A percentile compares a stretch with the other conserved stretches of the same genome.
These are phyloP conservation scores for Botrytis hyacinthi DNA, from an alignment of 2,329 filamentous ascomycete species.

Conservation along the genomic window DNA sequence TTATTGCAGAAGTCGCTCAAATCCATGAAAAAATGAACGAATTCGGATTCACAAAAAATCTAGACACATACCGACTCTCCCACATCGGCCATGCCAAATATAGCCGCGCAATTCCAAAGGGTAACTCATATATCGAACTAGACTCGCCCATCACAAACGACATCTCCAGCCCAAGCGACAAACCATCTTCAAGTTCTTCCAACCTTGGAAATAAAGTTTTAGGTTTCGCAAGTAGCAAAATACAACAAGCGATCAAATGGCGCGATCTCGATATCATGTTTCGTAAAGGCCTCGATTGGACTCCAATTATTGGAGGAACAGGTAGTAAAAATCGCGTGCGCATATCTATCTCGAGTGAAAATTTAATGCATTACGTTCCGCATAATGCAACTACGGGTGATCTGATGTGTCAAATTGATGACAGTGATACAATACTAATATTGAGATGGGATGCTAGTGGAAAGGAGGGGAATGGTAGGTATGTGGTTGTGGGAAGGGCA, in stretches of 20 bases:
- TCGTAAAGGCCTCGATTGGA: background rate
- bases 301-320: background rate
- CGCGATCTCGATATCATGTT: background rate
- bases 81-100: background rate
- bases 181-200: background rate
- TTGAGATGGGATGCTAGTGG: background rate
- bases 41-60: background rate
- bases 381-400: background rate
- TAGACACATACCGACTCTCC: background rate
- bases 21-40: background rate
- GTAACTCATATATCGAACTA: background rate
- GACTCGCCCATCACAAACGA: background rate
- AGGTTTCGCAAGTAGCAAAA: background rate
- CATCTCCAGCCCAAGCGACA: background rate
- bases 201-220: background rate
- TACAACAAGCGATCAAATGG: background rate
- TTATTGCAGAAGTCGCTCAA: background rate
- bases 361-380: background rate
- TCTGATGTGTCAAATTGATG: background rate
- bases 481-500: background rate
- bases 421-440: background rate
- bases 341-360: background rate
- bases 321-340: background rate
- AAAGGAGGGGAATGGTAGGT: background rate
- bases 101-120: background rate